These are phyloP conservation scores for Nematodospora valgi DNA, from an alignment of 805 yeast genomes.

Conservation along the genomic window DNA sequence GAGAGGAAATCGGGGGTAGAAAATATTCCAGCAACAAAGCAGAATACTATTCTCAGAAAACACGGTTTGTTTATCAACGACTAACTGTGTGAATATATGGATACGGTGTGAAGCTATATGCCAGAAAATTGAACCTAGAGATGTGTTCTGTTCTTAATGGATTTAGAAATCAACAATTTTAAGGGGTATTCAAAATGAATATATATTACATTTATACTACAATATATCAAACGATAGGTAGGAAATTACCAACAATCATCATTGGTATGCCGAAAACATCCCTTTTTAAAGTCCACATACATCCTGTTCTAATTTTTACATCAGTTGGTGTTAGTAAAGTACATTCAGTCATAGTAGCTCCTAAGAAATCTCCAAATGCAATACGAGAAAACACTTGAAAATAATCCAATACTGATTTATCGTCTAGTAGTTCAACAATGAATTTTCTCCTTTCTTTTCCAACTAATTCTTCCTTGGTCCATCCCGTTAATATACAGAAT, in stretches of 20 bases:
- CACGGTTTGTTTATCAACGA: too few relatives aligned
- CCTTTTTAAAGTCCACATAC: constrained; percentile 90
- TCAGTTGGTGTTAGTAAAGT: constrained; percentile 60
- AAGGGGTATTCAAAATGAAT: too few relatives aligned
- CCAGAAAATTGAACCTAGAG: too few relatives aligned
- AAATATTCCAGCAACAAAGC: too few relatives aligned
- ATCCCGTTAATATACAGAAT: constrained; percentile 86
- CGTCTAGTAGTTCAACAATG: constrained; percentile 83
- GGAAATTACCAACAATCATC: constrained; percentile 92
- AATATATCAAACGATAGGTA: constrained; percentile 60
- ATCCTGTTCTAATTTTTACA: constrained; percentile 66
- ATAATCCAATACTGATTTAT: constrained; percentile 79
- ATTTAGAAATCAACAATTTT: too few relatives aligned
- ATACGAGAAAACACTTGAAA: constrained; percentile 80
- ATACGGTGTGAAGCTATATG: too few relatives aligned
- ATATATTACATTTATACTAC: too few relatives aligned
- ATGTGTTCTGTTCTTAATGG: too few relatives aligned
- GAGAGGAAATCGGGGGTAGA: too few relatives aligned
- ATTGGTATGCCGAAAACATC: constrained; percentile 96
- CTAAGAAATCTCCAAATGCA: constrained; percentile 88
- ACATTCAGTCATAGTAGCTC: constrained; percentile 83
- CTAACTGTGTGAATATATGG: too few relatives aligned
- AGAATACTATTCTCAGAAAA: too few relatives aligned
- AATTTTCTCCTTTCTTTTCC: constrained; percentile 50
- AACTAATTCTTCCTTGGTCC: constrained; percentile 71